Evolutionary conservation across 1,139 yeast species (phyloP), one percentile per base, ranked within the genome.

Genomic region (Yamadazyma taylorii): DNA sequence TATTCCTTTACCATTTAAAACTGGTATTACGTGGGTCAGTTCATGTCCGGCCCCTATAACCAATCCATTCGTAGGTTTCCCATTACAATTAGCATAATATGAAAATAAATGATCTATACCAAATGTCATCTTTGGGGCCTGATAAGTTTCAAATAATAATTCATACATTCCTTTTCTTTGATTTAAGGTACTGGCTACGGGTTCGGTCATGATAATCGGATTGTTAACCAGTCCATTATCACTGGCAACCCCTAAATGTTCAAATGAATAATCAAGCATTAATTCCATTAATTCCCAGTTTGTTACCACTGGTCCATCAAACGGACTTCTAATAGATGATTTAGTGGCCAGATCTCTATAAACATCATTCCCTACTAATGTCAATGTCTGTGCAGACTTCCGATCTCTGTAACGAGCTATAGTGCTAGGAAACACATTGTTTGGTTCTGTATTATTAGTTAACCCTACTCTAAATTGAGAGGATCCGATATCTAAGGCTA

Each of bases 231-330:
- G 52, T 0, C 81, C 80, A 28, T 62, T 54, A 22, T 54, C 47
- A 11, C 86, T 73, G 14, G 62, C 56, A 3, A 87, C 95, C 4
- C 89, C 83, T 36, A 92, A 55, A 57, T 86, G 95, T 41, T 81
- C 77, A 56, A 92, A 84, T 0, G 92, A 71, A 55, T 89, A 92
- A 56, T 92, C 97, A 39, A 94, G 59, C 38, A 92, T 76, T 39
- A 73, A 75, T 56, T 94, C 98, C 7, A 85, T 75, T 40, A 83
- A 78, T 42, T 94, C 98, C 97, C 98, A 94, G 58, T 90, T 92
- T 21, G 95, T 81, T 25, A 92, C 69, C 48, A 88, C 64, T 3
- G 88, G 77, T 0, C 96, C 96, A 59, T 94, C 98, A 55, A 77
- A 92, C 0, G 97, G 96, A 3, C 86, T 70, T 51, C 79, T 81